Percentiles rank a stretch among this genome's conserved stretches.
These are phyloP conservation scores for Termitomyces sp. DNA, from an alignment of 768 basidiomycete species.

Conservation along the genomic window DNA sequence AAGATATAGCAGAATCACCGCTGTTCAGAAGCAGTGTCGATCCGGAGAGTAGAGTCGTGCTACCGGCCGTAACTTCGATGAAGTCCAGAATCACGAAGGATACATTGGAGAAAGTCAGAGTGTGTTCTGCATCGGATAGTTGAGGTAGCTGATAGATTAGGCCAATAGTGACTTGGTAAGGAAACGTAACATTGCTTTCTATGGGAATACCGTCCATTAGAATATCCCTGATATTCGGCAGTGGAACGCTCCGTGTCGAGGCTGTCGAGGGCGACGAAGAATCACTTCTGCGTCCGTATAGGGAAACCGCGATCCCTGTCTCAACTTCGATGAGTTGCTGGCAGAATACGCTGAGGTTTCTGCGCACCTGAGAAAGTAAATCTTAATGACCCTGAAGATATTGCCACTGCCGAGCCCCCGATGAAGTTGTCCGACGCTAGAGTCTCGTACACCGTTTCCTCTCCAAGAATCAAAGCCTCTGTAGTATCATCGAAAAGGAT, in stretches of 20 bases:
- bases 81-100: constrained; percentile 1
- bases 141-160: neutral
- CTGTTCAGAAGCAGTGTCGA: neutral
- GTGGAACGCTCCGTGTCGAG: neutral
- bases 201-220: neutral
- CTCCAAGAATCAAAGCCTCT: neutral
- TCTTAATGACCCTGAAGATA: neutral
- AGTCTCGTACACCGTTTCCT: neutral
- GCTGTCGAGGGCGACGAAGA: neutral
- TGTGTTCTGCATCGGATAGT: neutral
- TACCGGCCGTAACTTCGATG: neutral
- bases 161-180: neutral
- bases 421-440: neutral
- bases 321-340: neutral
- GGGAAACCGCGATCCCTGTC: neutral
- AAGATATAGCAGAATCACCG: neutral
- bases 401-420: neutral
- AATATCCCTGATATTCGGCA: neutral
- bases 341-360: neutral
- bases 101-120: neutral
- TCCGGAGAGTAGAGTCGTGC: neutral
- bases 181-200: neutral
- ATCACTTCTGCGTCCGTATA: neutral
- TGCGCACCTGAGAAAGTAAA: neutral
- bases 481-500: constrained; percentile 1